Percentiles rank a stretch among this genome's conserved stretches.
These are phyloP conservation scores for Suhomyces kunorum DNA, from an alignment of 1,139 yeast species.

Conservation along the genomic window DNA sequence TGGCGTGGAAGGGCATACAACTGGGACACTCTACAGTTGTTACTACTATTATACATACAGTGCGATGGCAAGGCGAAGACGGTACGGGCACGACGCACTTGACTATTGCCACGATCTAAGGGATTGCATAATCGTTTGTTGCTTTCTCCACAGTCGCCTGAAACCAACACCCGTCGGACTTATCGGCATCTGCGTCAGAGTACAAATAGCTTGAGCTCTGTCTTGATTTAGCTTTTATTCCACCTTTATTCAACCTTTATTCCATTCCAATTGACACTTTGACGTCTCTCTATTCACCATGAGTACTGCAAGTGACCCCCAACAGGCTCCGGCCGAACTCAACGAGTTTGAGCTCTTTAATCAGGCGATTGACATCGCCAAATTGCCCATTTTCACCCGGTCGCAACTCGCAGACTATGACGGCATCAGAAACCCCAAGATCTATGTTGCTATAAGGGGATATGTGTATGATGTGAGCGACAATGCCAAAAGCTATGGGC, in stretches of 20 bases:
- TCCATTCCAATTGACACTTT: not conserved
- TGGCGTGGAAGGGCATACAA: not conserved
- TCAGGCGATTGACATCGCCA: conserved; percentile 25
- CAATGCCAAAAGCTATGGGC: conserved; percentile 69
- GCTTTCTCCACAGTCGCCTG: too few relatives aligned
- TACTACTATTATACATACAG: too few relatives aligned
- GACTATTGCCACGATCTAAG: not conserved
- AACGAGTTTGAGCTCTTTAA: conserved; percentile 16
- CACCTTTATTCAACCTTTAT: too few relatives aligned
- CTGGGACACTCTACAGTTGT: too few relatives aligned
- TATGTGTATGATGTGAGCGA: conserved; percentile 72
- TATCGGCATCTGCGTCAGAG: not conserved
- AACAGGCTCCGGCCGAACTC: conserved; percentile 1
- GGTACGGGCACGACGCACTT: not conserved
- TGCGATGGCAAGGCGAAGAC: conserved; percentile 1
- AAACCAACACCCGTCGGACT: conserved; percentile 1
- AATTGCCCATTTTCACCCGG: conserved; percentile 39
- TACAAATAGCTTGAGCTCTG: not conserved
- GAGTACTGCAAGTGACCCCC: not conserved
- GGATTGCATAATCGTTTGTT: too few relatives aligned
- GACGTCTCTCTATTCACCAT: not conserved
- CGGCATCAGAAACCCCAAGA: conserved; percentile 35
- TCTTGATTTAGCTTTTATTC: too few relatives aligned
- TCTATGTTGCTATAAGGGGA: conserved; percentile 77
- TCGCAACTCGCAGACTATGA: conserved; percentile 36